Conservation (phyloP, 1,284 basidiomycete genomes). For the Ustilago esculenta region DNA sequence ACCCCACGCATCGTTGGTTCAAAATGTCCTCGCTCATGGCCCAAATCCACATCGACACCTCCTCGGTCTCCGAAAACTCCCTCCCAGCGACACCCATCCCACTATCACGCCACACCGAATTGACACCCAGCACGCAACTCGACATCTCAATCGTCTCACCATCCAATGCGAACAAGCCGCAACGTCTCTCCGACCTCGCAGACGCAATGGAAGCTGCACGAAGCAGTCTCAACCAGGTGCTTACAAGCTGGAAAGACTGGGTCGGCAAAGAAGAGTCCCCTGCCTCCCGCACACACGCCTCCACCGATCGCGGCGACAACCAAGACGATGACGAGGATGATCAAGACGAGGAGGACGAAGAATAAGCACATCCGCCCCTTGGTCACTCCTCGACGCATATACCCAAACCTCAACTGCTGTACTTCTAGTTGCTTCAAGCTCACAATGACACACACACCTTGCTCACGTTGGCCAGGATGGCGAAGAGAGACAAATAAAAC, state of each 20-base stretch:
- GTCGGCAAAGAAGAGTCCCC: slow-evolving; percentile 21
- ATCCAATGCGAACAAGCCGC: slow-evolving; percentile 7
- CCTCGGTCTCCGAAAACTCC: background rate
- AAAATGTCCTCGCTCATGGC: slow-evolving; percentile 11
- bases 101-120: background rate
- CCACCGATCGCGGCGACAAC: too few relatives aligned
- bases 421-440: too few relatives aligned
- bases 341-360: slow-evolving; percentile 12
- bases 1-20: too few relatives aligned
- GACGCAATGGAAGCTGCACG: slow-evolving; percentile 28
- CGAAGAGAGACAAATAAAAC: background rate
- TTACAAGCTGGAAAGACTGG: slow-evolving; percentile 47
- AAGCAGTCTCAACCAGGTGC: slow-evolving; percentile 18
- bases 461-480: too few relatives aligned
- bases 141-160: slow-evolving; percentile 5
- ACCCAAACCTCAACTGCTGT: slow-evolving; percentile 8
- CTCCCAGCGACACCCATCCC: slow-evolving; percentile 19
- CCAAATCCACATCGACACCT: slow-evolving; percentile 23
- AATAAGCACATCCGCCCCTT: too few relatives aligned
- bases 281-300: background rate
- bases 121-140: slow-evolving; percentile 29
- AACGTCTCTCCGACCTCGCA: slow-evolving; percentile 21
- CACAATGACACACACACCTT: too few relatives aligned
- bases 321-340: slow-evolving; percentile 1
- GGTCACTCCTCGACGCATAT: background rate